phyloP scores from a whole-genome alignment of 2,329 filamentous ascomycete genomes.

The Pseudocercospora fuligena region DNA sequence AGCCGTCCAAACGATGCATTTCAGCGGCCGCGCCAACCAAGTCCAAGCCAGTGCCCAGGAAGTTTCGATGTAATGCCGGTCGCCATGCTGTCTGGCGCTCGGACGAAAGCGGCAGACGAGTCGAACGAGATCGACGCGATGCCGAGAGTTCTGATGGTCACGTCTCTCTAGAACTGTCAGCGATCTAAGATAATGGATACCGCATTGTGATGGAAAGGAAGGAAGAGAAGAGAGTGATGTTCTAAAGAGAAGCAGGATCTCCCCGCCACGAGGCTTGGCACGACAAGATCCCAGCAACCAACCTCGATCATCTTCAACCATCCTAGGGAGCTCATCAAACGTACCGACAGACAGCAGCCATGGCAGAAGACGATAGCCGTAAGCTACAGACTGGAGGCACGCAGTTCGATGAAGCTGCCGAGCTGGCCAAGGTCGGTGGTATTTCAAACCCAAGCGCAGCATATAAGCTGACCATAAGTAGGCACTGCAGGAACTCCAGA shows the following conservation, averaged over 20 bases:
- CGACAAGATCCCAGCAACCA: background rate
- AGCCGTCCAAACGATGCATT: too few relatives aligned
- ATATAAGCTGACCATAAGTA: conserved; percentile 30
- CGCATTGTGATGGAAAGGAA: background rate
- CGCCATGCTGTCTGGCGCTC: background rate
- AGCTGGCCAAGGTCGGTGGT: background rate
- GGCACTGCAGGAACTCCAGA: conserved; percentile 58
- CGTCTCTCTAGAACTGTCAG: too few relatives aligned
- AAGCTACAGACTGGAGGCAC: background rate
- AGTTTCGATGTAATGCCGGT: background rate
- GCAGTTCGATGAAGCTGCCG: background rate
- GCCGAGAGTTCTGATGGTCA: too few relatives aligned
- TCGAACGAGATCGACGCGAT: too few relatives aligned
- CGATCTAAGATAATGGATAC: too few relatives aligned
- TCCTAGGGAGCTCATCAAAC: background rate
- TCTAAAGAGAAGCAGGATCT: background rate
- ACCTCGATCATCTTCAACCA: background rate
- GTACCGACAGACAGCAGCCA: background rate
- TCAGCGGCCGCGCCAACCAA: too few relatives aligned
- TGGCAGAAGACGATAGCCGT: background rate
- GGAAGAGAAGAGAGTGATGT: background rate
- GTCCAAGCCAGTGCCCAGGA: background rate
- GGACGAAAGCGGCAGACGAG: too few relatives aligned
- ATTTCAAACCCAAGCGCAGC: too few relatives aligned
- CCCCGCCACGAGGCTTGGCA: background rate